Evolutionary conservation across 177 flowering plant genomes (phyloP).

Genomic region (Vitis hybrid): DNA sequence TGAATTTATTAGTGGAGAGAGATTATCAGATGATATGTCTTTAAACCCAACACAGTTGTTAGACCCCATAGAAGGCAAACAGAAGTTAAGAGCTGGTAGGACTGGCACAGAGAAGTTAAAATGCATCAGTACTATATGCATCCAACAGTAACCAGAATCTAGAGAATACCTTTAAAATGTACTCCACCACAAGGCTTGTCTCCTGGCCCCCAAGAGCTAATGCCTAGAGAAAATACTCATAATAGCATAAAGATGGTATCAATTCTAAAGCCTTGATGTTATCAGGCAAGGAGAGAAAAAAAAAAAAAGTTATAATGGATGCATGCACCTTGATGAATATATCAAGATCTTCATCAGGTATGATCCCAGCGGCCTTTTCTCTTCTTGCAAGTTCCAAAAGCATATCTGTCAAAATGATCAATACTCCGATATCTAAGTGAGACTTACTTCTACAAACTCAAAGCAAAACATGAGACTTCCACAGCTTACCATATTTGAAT

Average conservation of each 20-base stretch:
- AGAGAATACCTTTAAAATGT: slow-evolving; percentile 80
- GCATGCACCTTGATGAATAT: slow-evolving; percentile 83
- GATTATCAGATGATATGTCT: not conserved
- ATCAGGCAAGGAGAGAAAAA: not conserved
- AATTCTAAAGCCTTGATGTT: slow-evolving; percentile 5
- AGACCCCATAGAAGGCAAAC: not conserved
- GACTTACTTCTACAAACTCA: not conserved
- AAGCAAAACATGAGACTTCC: not conserved
- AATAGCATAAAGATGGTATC: not conserved
- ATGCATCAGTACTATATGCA: not conserved
- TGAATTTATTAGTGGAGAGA: not conserved
- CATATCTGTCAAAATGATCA: slow-evolving; percentile 59
- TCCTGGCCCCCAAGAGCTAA: slow-evolving; percentile 78
- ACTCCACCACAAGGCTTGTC: slow-evolving; percentile 78
- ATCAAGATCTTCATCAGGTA: slow-evolving; percentile 96
- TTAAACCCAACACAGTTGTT: not conserved
- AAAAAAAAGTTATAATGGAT: not conserved
- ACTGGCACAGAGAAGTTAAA: not conserved
- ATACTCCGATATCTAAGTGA: slow-evolving; percentile 8
- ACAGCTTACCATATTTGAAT: slow-evolving; percentile 67
- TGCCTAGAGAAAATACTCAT: slow-evolving; percentile 46
- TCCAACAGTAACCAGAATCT: slow-evolving; percentile 2
- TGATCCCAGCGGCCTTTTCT: slow-evolving; percentile 76
- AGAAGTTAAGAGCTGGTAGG: not conserved
- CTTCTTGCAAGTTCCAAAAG: slow-evolving; percentile 90